Evolutionary conservation across 2,329 filamentous ascomycete genomes (phyloP), one percentile per base, ranked within the genome.

Genomic region (Fusarium buharicum): DNA sequence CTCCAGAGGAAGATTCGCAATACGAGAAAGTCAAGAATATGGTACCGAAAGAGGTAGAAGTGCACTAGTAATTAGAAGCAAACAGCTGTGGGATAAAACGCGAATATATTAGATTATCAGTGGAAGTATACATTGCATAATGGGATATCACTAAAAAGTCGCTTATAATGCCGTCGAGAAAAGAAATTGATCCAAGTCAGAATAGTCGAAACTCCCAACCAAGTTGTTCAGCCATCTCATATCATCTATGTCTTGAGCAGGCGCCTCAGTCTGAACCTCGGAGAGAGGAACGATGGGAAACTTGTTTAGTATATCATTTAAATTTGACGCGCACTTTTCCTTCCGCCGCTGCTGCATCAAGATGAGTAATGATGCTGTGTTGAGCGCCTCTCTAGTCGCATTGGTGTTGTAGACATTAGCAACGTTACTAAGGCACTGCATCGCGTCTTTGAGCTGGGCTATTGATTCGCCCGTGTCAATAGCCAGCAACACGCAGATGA

Each of bases 1-100:
- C 71, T 91, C 66, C 87, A 91, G 77, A 86, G 84, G 75, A 90
- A 90, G 82, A 89, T 90, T 77, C 79, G 87, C 44, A 77, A 73
- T 41, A 80, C 77, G 11, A 79, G 76, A 67, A 74, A 77, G 36
- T 77, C 77, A 4, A 72, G 79, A 37, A 82, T 83, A 73, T 83
- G 81, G 81, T 84, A 84, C 59, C 72, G 82, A 55, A 82, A 82
- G 75, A 83, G 55, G 24, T 64, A 64, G 36, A 45, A 14, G 6
- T 11, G 5, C 7, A 20, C 12, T 20, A 7, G 16, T 6, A 34
- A 6, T 4, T 3, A 11, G 9, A 18, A 36, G 7, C 9, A 36
- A 3, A 10, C 6, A 17, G n/a, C 17, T 37, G 36, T 18, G 20
- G 14, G 36, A 38, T 22, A 6, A 14, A 18, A 8, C 4, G 3